Percentiles rank a stretch among this genome's conserved stretches.
phyloP scores from a whole-genome alignment of 495 filamentous ascomycete genomes.

The Tuber melanosporum region DNA sequence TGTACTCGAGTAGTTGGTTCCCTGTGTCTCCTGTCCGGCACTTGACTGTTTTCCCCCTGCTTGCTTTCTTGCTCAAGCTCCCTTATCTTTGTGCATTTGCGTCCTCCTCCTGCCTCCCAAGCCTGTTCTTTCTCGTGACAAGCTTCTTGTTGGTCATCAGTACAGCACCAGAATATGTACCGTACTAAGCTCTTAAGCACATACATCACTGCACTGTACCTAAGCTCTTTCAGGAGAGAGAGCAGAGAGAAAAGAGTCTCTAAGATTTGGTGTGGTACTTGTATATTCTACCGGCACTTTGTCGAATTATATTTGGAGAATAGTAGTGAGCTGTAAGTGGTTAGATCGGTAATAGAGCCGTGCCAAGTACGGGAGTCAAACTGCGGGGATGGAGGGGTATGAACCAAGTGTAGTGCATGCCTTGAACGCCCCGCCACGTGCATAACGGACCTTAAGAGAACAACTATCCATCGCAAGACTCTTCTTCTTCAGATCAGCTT shows the following conservation, averaged over 20 bases:
- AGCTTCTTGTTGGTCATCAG: neutral
- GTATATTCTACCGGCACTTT: neutral
- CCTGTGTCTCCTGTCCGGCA: neutral
- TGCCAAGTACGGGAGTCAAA: neutral
- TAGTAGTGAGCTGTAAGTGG: neutral
- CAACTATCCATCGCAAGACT: neutral
- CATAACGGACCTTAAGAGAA: neutral
- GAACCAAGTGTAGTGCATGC: neutral
- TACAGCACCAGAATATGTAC: neutral
- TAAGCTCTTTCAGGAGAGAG: neutral
- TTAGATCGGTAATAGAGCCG: neutral
- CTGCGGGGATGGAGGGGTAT: neutral
- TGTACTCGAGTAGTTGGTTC: neutral
- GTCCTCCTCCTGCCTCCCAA: neutral
- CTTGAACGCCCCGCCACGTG: neutral
- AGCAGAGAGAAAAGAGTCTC: neutral
- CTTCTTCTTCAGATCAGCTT: neutral
- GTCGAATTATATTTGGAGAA: neutral
- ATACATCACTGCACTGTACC: neutral
- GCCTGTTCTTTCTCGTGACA: neutral
- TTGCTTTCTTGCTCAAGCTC: neutral
- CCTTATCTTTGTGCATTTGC: neutral
- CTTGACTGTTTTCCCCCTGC: neutral
- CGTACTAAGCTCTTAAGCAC: neutral
- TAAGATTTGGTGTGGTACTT: neutral